Base-by-base conservation (phyloP, 768 basidiomycete species). In the Daedaleopsis sinensis region DNA sequence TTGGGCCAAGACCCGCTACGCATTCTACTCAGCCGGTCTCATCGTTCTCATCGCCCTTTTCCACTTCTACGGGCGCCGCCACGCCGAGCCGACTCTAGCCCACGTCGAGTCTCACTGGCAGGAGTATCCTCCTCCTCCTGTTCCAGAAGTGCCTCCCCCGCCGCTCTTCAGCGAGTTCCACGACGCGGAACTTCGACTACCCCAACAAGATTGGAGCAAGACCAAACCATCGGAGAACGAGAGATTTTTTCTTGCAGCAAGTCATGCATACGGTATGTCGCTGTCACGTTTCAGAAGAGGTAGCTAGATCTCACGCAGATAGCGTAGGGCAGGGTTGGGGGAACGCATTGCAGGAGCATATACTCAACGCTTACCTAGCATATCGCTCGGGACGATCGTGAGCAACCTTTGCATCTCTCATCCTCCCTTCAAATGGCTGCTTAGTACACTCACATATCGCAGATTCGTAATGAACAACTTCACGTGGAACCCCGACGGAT, bases 381-480 rank as follows among this genome's bases (percentile, higher is more conserved):
- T 48, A 59, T 48, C 13, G 21, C 3, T 32, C 58, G 23, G 44
- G 35, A 8, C 42, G 52, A 39, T 15, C 43, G 61, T 57, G n/a
- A 46, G 61, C 16, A 13, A 13, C 27, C 19, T 0, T 2, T 32
- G 27, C 7, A 32, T 7, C 4, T 32, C 27, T n/a, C n/a, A n/a
- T n/a, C n/a, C n/a, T n/a, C n/a, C n/a, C n/a, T n/a, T 15, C 37
- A 38, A 8, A 38, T 38, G 37, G 11, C 21, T 5, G 19, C 39
- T 5, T 3, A 8, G 37, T 38, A 38, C 39, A 32, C 11, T 12
- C 39, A 13, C 39, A 42, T 4, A 5, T 13, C 13, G 24, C 39
- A 62, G 61, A 1, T 49, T 62, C 24, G 61, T 62, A 0, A 57
- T 62, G 18, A 44, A 6, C 27, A 62, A 62, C 44, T 62, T 52